Evolutionary conservation across 2,329 filamentous ascomycete genomes (phyloP).

Genomic region (Alternaria triticimaculans): DNA sequence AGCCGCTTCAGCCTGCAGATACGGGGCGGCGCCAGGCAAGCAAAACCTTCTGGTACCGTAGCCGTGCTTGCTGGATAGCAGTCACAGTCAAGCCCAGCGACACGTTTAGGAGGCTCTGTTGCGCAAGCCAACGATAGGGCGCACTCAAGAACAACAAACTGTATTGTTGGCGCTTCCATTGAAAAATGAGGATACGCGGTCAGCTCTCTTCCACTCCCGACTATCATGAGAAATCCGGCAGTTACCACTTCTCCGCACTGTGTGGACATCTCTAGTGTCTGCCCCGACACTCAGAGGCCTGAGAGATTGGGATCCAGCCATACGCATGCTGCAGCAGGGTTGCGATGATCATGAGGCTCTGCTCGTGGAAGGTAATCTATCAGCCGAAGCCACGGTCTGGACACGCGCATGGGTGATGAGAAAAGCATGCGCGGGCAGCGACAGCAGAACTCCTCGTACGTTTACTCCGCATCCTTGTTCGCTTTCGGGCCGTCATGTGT

Average conservation of each 20-base stretch:
- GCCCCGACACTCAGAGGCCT: neutral
- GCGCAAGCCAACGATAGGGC: conserved; percentile 11
- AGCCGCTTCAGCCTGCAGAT: conserved; percentile 1
- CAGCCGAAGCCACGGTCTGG: conserved; percentile 3
- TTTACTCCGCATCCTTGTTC: conserved; percentile 8
- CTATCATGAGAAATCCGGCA: neutral
- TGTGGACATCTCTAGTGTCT: neutral
- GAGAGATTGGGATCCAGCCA: conserved; percentile 4
- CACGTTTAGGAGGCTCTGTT: conserved; percentile 9
- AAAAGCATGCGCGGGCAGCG: conserved; percentile 9
- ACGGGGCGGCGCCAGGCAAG: neutral
- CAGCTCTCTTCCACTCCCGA: neutral
- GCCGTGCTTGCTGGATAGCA: neutral
- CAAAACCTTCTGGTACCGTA: conserved; percentile 3
- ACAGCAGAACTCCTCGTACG: conserved; percentile 3
- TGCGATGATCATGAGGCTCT: conserved; percentile 27
- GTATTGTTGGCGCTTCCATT: neutral
- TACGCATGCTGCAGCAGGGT: neutral
- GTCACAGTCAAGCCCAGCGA: conserved; percentile 12
- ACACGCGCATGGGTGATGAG: neutral
- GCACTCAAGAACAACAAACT: neutral
- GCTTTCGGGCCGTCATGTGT: conserved; percentile 11
- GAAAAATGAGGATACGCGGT: neutral
- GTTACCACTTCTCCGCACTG: neutral
- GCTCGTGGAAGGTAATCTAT: conserved; percentile 20